These are phyloP conservation scores for Pseudonitzschia multistriata DNA, from an alignment of 108 stramenopile species.

Conservation along the genomic window DNA sequence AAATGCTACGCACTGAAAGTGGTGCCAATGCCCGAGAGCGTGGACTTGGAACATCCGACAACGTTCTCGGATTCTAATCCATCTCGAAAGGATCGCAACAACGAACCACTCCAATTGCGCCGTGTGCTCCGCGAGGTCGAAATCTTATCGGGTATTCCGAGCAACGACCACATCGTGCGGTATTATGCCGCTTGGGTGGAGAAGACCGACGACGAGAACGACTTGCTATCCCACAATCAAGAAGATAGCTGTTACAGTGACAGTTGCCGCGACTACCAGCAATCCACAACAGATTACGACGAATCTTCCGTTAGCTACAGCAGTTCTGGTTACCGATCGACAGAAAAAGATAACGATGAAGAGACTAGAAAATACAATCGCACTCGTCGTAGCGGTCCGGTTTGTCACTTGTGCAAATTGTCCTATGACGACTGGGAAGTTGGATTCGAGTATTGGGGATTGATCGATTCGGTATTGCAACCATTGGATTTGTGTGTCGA, in stretches of 20 bases:
- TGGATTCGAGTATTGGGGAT: conserved; percentile 40
- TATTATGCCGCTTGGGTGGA: conserved; percentile 46
- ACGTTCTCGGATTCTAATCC: not conserved
- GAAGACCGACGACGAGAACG: conserved; percentile 13
- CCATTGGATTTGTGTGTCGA: conserved; percentile 44
- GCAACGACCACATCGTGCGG: conserved; percentile 41
- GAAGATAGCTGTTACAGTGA: conserved; percentile 20
- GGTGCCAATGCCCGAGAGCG: conserved; percentile 13
- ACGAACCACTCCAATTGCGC: conserved; percentile 1
- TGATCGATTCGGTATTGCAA: conserved; percentile 49
- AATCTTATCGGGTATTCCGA: conserved; percentile 33
- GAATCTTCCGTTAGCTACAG: not conserved
- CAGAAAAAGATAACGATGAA: not conserved
- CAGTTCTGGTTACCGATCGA: not conserved
- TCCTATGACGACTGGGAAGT: conserved; percentile 45
- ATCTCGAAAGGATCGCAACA: not conserved
- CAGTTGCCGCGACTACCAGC: not conserved
- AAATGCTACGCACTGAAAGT: conserved; percentile 39
- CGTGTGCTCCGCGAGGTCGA: conserved; percentile 43
- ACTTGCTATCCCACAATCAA: conserved; percentile 9
- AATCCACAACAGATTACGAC: not conserved
- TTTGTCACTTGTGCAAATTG: conserved; percentile 38
- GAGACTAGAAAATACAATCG: not conserved
- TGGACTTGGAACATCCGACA: not conserved
- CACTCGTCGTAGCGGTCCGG: not conserved